A percentile compares a stretch with the other conserved stretches of the same genome.
These are phyloP conservation scores for Globisporangium uncinulatum DNA, from an alignment of 352 stramenopile genomes.

Conservation along the genomic window DNA sequence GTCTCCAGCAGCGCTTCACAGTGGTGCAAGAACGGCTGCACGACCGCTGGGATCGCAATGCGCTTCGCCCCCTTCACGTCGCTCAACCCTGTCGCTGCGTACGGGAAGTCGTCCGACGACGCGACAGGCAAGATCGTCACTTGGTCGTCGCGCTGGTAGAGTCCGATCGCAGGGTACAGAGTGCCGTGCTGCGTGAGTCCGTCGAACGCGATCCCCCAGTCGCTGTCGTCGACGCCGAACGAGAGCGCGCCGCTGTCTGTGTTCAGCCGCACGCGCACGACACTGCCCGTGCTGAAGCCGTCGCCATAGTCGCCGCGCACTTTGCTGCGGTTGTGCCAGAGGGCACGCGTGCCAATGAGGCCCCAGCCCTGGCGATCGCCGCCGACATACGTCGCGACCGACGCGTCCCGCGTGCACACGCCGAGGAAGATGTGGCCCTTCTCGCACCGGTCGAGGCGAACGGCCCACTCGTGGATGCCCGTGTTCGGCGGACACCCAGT, in stretches of 20 bases:
- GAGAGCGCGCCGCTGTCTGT: conserved; percentile 83
- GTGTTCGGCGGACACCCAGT: conserved; percentile 80
- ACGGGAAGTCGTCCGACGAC: conserved; percentile 26
- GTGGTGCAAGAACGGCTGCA: conserved; percentile 78
- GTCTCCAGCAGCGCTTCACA: conserved; percentile 49
- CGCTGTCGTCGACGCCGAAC: conserved; percentile 82
- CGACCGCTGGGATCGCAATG: conserved; percentile 51
- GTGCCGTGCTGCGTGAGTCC: conserved; percentile 85
- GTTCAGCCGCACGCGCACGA: conserved; percentile 79
- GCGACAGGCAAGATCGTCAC: conserved; percentile 79
- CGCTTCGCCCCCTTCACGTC: conserved; percentile 26
- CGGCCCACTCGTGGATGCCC: conserved; percentile 84
- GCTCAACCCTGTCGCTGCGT: conserved; percentile 18
- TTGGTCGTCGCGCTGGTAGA: conserved; percentile 88
- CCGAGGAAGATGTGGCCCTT: conserved; percentile 89
- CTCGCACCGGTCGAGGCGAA: conserved; percentile 83
- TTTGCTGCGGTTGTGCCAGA: conserved; percentile 89
- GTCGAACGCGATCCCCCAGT: conserved; percentile 88
- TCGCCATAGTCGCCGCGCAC: conserved; percentile 86
- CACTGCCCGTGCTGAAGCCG: conserved; percentile 81
- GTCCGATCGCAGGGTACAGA: conserved; percentile 80
- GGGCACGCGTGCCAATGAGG: conserved; percentile 80
- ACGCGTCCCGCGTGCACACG: conserved; percentile 82
- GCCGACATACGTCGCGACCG: conserved; percentile 84
- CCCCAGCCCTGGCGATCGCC: conserved; percentile 87